Percentiles rank a stretch among this genome's conserved stretches.
phyloP scores from a whole-genome alignment of 805 yeast species.

The Kregervanrija fluxuum region DNA sequence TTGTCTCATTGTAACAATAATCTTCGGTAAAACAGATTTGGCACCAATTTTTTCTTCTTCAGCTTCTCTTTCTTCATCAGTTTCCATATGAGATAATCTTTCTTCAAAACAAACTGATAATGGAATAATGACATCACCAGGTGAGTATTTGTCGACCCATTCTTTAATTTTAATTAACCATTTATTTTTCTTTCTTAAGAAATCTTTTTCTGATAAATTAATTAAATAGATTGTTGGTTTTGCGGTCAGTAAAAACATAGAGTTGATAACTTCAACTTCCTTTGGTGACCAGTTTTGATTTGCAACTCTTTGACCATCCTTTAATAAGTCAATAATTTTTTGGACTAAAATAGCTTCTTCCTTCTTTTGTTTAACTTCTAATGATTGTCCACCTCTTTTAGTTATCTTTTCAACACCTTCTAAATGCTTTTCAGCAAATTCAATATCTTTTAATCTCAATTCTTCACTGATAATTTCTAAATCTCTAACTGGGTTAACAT shows the following conservation, averaged over 20 bases:
- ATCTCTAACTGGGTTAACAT: constrained; percentile 92
- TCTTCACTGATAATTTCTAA: constrained; percentile 87
- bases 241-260: constrained; percentile 71
- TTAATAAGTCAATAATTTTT: constrained; percentile 54
- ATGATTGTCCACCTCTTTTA: constrained; percentile 58
- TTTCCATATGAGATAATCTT: constrained; percentile 79
- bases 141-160: constrained; percentile 66
- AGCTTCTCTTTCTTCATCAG: constrained; percentile 40
- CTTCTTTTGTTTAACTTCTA: constrained; percentile 57
- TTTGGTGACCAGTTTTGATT: constrained; percentile 51
- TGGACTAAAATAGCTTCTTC: constrained; percentile 53
- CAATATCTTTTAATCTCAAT: constrained; percentile 93
- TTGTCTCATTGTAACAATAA: constrained; percentile 59
- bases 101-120: constrained; percentile 90
- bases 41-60: constrained; percentile 31
- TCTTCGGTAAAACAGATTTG: constrained; percentile 50
- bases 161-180: constrained; percentile 41
- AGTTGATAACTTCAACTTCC: constrained; percentile 62
- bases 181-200: constrained; percentile 43
- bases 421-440: constrained; percentile 63
- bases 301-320: constrained; percentile 57
- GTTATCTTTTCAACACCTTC: constrained; percentile 50
- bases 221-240: constrained; percentile 79
- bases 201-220: constrained; percentile 70
- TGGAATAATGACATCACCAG: constrained; percentile 82